A percentile compares a stretch with the other conserved stretches of the same genome.
phyloP scores from a whole-genome alignment of 2,329 filamentous ascomycete genomes.

The Talaromyces sp. region DNA sequence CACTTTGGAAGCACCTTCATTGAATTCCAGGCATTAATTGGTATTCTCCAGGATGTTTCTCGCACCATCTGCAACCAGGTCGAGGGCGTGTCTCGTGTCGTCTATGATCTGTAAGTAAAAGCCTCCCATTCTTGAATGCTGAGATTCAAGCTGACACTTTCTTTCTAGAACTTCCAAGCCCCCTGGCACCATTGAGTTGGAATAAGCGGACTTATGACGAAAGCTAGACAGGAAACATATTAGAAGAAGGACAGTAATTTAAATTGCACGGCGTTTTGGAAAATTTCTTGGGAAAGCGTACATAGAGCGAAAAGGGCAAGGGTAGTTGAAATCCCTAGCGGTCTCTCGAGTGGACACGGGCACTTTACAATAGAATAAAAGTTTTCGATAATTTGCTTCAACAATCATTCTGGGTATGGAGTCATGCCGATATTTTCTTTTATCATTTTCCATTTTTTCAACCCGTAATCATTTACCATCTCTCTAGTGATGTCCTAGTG shows the following conservation, averaged over 20 bases:
- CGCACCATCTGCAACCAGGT: constrained; percentile 74
- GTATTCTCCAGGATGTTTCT: constrained; percentile 55
- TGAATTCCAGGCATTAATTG: not conserved
- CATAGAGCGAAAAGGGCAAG: not conserved
- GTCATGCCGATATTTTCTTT: too few species aligned
- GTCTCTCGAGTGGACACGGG: not conserved
- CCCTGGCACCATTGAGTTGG: constrained; percentile 2
- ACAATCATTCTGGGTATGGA: too few species aligned
- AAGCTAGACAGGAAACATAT: not conserved
- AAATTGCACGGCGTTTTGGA: not conserved
- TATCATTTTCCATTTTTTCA: too few species aligned
- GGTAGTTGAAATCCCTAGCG: not conserved
- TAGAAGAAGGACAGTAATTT: not conserved
- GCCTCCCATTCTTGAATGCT: not conserved
- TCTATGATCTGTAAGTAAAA: constrained; percentile 54
- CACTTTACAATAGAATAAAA: not conserved
- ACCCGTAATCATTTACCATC: too few species aligned
- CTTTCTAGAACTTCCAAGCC: not conserved
- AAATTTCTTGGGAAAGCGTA: not conserved
- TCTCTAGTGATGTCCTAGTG: too few species aligned
- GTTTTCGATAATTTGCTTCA: not conserved
- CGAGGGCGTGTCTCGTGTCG: constrained; percentile 66
- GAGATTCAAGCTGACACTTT: not conserved
- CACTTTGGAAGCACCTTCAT: not conserved
- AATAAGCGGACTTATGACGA: not conserved